Evolutionary conservation across 2,329 filamentous ascomycete genomes (phyloP).

Genomic region (Colletotrichum sojae): DNA sequence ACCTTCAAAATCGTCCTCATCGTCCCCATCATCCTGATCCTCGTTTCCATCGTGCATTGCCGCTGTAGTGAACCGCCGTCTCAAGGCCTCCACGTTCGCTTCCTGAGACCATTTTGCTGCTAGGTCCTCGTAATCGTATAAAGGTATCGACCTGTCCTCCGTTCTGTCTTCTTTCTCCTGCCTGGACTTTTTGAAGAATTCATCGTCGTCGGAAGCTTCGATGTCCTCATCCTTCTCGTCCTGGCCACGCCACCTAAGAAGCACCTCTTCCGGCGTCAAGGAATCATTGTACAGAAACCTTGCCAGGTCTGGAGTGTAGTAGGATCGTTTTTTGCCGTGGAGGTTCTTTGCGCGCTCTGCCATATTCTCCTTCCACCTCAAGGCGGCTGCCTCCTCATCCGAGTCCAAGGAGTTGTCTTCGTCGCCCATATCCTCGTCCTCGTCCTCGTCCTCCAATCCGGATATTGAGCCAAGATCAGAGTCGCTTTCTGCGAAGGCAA

Average conservation of each 20-base stretch:
- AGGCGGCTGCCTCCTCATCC: conserved; percentile 79
- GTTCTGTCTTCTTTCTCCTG: conserved; percentile 78
- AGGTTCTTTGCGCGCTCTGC: conserved; percentile 79
- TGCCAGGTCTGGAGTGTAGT: conserved; percentile 85
- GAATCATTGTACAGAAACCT: conserved; percentile 90
- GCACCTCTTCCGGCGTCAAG: conserved; percentile 80
- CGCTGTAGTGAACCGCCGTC: conserved; percentile 81
- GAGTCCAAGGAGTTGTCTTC: conserved; percentile 64
- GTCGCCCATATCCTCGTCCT: conserved; percentile 60
- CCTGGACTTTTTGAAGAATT: conserved; percentile 76
- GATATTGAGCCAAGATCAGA: conserved; percentile 95
- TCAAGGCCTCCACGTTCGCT: conserved; percentile 82
- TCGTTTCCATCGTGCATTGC: conserved; percentile 59
- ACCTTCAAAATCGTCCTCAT: conserved; percentile 65
- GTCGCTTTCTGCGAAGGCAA: conserved; percentile 96
- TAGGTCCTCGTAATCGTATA: conserved; percentile 84
- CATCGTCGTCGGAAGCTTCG: conserved; percentile 69
- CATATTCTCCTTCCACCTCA: conserved; percentile 93
- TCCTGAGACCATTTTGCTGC: conserved; percentile 88
- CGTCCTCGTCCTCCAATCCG: conserved; percentile 62
- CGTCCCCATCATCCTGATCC: conserved; percentile 64
- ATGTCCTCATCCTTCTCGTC: conserved; percentile 71
- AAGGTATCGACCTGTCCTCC: conserved; percentile 85
- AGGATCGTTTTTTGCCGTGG: conserved; percentile 79
- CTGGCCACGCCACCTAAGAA: conserved; percentile 85